A percentile compares a stretch with the other conserved stretches of the same genome.
These are phyloP conservation scores for Penicillium coprophilum DNA, from an alignment of 495 filamentous ascomycete genomes.

Conservation along the genomic window DNA sequence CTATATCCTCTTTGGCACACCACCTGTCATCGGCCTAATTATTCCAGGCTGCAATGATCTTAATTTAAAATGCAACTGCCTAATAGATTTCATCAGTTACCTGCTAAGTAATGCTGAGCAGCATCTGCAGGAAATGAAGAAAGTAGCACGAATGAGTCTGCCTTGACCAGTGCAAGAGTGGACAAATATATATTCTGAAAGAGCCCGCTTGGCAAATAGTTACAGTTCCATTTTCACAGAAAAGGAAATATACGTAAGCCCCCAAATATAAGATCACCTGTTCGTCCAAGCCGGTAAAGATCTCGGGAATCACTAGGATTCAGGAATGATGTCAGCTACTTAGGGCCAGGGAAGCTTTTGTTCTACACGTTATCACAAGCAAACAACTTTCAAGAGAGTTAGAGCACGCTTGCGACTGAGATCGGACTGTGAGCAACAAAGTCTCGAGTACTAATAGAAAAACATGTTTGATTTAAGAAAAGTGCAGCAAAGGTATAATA, in stretches of 20 bases:
- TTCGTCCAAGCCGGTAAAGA: not conserved
- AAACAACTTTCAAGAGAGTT: not conserved
- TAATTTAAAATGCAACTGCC: not conserved
- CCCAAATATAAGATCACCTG: not conserved
- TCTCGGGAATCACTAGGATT: not conserved
- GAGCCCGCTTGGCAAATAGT: not conserved
- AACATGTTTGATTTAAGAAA: not conserved
- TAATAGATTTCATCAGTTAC: not conserved
- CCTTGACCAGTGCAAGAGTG: not conserved
- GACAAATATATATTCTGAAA: not conserved
- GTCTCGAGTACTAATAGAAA: not conserved
- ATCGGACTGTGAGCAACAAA: not conserved
- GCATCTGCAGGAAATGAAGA: too few species aligned
- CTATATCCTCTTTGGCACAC: not conserved
- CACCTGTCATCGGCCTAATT: not conserved
- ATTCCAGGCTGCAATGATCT: not conserved
- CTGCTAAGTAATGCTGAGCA: not conserved
- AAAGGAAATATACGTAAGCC: not conserved
- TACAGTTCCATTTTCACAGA: too few species aligned
- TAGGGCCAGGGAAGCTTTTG: not conserved
- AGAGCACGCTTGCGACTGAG: not conserved
- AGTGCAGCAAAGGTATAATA: not conserved
- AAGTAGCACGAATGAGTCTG: not conserved
- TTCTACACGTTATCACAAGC: not conserved
- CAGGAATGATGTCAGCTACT: not conserved